A percentile compares a stretch with the other conserved stretches of the same genome.
Evolutionary conservation across 2,329 filamentous ascomycete genomes (phyloP).

Genomic region (Penicillium hordei): DNA sequence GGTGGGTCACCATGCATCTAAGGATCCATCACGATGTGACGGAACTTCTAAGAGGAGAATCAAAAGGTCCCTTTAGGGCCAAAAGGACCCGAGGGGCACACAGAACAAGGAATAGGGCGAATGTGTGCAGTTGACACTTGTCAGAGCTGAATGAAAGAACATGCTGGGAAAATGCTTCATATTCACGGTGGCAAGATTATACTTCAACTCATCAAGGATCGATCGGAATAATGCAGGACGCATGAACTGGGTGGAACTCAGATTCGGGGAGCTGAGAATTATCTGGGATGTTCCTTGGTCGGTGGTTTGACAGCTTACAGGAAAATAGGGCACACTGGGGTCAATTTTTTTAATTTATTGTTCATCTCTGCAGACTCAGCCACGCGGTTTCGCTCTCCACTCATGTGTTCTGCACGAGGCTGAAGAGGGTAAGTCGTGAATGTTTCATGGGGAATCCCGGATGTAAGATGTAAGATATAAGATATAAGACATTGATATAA

Average conservation of each 20-base stretch:
- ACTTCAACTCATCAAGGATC: neutral
- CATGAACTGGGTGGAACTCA: constrained; percentile 8
- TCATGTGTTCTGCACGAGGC: constrained; percentile 10
- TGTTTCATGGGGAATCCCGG: neutral
- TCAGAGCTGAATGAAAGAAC: neutral
- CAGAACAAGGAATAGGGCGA: neutral
- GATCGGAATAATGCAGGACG: constrained; percentile 10
- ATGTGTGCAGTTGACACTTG: neutral
- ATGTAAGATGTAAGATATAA: neutral
- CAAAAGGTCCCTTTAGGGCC: constrained; percentile 5
- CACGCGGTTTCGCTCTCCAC: constrained; percentile 10
- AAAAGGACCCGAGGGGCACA: neutral
- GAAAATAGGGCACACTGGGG: neutral
- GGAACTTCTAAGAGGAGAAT: constrained; percentile 15
- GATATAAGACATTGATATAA: neutral
- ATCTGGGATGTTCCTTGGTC: constrained; percentile 15
- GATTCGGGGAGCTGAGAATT: constrained; percentile 8
- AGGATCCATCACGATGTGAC: constrained; percentile 28
- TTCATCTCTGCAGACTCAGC: constrained; percentile 12
- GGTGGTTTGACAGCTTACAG: constrained; percentile 5
- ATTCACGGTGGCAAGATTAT: neutral
- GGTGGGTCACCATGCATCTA: constrained; percentile 31
- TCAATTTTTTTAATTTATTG: neutral
- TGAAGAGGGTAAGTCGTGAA: constrained; percentile 14
- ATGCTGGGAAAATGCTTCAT: neutral